Conservation (phyloP, 768 basidiomycete genomes). For the Pisolithus sp. region DNA sequence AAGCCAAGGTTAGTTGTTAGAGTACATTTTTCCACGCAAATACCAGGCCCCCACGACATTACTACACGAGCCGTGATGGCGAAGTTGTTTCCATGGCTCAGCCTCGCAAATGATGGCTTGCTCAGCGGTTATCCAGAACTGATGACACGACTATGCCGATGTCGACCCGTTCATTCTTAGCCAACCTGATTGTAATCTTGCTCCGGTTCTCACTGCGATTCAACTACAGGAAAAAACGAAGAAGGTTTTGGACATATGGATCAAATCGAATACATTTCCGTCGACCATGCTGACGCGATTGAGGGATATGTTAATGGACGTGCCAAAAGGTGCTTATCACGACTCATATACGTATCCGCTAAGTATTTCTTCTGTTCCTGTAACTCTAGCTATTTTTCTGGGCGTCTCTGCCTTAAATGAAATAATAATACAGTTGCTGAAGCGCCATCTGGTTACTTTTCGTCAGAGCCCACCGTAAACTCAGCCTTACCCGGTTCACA, state of each 20-base stretch:
- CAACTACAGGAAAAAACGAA: constrained; percentile 84
- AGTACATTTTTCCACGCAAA: constrained; percentile 6
- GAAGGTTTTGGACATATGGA: constrained; percentile 98
- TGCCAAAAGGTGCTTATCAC: constrained; percentile 85
- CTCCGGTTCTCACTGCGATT: constrained; percentile 28
- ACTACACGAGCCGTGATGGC: constrained; percentile 5
- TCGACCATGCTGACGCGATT: constrained; percentile 66
- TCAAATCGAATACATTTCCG: constrained; percentile 86
- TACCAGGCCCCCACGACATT: neutral
- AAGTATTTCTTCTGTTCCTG: constrained; percentile 66
- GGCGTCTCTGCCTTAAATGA: constrained; percentile 35
- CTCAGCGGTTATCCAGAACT: constrained; percentile 17
- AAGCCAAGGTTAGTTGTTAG: constrained; percentile 75
- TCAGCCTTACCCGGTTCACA: constrained; percentile 34
- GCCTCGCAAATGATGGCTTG: constrained; percentile 3
- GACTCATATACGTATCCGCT: constrained; percentile 61
- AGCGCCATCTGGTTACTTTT: constrained; percentile 47
- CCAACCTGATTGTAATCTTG: constrained; percentile 35
- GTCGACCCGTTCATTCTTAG: constrained; percentile 19
- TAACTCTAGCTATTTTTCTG: constrained; percentile 57
- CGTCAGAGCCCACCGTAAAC: constrained; percentile 48
- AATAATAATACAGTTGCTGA: constrained; percentile 60
- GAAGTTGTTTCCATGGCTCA: neutral
- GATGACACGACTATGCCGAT: constrained; percentile 25
- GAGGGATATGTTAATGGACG: constrained; percentile 58